Conservation (phyloP, 2,329 filamentous ascomycete species). For the Lachnellula subtilissima region DNA sequence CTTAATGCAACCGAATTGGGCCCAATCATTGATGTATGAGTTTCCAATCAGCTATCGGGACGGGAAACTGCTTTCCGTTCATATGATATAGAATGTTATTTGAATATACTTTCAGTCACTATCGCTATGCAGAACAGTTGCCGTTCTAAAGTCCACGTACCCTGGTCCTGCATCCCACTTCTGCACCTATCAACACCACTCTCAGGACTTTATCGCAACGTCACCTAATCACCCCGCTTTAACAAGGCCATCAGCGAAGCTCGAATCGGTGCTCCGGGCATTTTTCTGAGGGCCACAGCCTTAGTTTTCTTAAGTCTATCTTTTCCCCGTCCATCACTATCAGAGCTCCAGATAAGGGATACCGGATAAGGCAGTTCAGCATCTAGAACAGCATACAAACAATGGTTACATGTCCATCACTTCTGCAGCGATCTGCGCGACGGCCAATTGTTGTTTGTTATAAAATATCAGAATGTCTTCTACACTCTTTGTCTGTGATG, state of each 20-base stretch:
- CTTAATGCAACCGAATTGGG: too few species aligned
- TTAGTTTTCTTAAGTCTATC: neutral
- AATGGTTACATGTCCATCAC: neutral
- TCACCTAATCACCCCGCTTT: neutral
- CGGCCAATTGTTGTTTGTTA: neutral
- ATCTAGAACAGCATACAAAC: neutral
- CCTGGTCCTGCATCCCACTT: neutral
- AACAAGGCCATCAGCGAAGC: neutral
- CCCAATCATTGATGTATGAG: too few species aligned
- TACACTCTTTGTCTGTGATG: slow-evolving; percentile 2
- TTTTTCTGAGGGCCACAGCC: neutral
- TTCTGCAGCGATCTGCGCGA: neutral
- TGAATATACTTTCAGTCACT: neutral
- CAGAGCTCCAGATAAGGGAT: neutral
- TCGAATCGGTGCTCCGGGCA: neutral
- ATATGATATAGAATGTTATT: neutral
- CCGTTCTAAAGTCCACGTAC: neutral
- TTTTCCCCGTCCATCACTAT: neutral
- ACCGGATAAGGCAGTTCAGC: neutral
- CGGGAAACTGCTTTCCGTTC: neutral
- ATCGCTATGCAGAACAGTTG: neutral
- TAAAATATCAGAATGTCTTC: neutral
- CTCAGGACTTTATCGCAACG: neutral
- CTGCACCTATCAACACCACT: neutral
- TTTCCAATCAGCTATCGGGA: neutral